phyloP scores from a whole-genome alignment of 2,329 filamentous ascomycete genomes.

The Cercospora citrullina region DNA sequence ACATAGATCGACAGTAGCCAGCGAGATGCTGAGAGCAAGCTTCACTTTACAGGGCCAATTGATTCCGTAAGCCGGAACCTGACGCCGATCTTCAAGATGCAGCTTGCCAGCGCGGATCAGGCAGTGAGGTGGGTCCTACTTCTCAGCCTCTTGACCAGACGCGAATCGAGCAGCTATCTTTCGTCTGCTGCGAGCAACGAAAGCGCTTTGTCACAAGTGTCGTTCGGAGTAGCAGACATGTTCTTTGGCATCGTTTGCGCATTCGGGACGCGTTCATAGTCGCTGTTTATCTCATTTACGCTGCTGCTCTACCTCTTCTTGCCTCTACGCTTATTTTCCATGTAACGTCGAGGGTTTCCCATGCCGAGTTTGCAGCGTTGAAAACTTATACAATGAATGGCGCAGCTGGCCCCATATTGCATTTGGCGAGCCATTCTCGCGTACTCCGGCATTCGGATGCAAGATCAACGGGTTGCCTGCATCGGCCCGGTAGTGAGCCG shows the following conservation, averaged over 20 bases:
- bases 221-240: background rate
- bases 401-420: background rate
- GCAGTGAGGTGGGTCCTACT: background rate
- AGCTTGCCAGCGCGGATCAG: background rate
- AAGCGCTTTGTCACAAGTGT: background rate
- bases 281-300: background rate
- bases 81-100: background rate
- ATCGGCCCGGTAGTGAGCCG: background rate
- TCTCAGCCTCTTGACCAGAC: background rate
- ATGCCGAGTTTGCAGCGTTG: background rate
- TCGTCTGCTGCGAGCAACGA: background rate
- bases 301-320: background rate
- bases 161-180: background rate
- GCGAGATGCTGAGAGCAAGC: background rate
- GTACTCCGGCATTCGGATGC: background rate
- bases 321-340: background rate
- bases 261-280: background rate
- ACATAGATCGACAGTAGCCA: background rate
- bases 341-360: background rate
- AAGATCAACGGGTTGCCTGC: background rate
- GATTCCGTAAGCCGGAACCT: background rate
- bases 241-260: background rate
- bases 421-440: background rate
- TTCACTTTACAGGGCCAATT: background rate
- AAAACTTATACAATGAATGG: background rate